Percentiles rank a stretch among this genome's conserved stretches.
Conservation (phyloP, 2,329 filamentous ascomycete genomes). For the Pseudophaeomoniella oleicola region DNA sequence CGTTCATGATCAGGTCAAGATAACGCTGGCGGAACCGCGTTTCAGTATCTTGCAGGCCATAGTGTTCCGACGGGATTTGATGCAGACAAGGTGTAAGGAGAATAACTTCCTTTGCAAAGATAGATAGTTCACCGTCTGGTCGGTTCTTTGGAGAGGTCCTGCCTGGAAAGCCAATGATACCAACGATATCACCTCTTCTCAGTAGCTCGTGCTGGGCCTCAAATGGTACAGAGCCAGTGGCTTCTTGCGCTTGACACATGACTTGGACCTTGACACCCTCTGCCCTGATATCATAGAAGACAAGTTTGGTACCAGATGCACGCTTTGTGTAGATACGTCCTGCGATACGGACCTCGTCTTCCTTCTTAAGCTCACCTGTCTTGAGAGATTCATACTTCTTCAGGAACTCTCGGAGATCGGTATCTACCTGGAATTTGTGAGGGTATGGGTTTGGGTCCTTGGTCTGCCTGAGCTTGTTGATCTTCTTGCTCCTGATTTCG, state of each 20-base stretch:
- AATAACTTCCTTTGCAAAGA: slow-evolving; percentile 76
- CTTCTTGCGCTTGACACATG: slow-evolving; percentile 77
- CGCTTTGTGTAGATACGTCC: slow-evolving; percentile 85
- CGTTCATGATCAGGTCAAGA: slow-evolving; percentile 95
- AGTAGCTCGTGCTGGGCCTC: slow-evolving; percentile 81
- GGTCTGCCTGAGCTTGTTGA: slow-evolving; percentile 61
- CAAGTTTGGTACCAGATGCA: slow-evolving; percentile 65
- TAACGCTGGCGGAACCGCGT: slow-evolving; percentile 86
- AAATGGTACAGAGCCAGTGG: slow-evolving; percentile 55
- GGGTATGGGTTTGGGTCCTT: slow-evolving; percentile 76
- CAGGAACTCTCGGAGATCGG: slow-evolving; percentile 67
- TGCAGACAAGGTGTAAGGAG: slow-evolving; percentile 86
- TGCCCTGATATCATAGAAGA: slow-evolving; percentile 77
- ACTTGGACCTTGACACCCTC: slow-evolving; percentile 73
- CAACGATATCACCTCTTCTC: slow-evolving; percentile 83
- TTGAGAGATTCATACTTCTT: slow-evolving; percentile 62
- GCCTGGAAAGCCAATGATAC: slow-evolving; percentile 69
- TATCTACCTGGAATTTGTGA: slow-evolving; percentile 82
- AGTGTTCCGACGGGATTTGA: slow-evolving; percentile 77
- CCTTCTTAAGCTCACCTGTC: slow-evolving; percentile 71
- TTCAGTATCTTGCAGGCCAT: slow-evolving; percentile 90
- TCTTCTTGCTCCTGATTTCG: slow-evolving; percentile 75
- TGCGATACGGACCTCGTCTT: slow-evolving; percentile 61
- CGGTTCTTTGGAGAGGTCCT: slow-evolving; percentile 80
- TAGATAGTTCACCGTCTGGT: slow-evolving; percentile 78